phyloP scores from a whole-genome alignment of 192 early-diverging fungal genomes.

The Coemansia reversa region DNA sequence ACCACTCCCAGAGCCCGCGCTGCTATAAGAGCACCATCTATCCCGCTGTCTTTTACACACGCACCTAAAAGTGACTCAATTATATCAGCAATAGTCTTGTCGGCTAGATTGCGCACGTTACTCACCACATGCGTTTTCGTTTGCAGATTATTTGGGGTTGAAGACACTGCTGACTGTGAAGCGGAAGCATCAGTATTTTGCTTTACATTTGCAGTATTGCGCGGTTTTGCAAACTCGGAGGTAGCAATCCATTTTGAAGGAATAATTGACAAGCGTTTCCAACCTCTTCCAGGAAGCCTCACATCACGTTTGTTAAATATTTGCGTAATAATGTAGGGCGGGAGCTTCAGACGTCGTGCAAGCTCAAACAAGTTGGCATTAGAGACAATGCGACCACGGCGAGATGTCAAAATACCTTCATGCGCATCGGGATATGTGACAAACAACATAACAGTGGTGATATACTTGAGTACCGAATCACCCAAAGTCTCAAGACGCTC shows the following conservation, averaged over 20 bases:
- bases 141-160: not conserved
- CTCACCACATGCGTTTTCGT: not conserved
- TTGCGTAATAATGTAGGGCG: conserved; percentile 54
- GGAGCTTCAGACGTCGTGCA: conserved; percentile 58
- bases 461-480: conserved; percentile 84
- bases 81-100: conserved; percentile 84
- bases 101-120: conserved; percentile 57
- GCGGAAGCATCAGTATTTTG: not conserved
- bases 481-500: conserved; percentile 89
- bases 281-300: conserved; percentile 37
- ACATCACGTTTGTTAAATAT: conserved; percentile 33
- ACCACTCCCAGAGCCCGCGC: conserved; percentile 59
- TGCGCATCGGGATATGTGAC: conserved; percentile 68
- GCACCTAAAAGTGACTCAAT: conserved; percentile 85
- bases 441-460: conserved; percentile 71
- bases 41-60: conserved; percentile 60
- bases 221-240: not conserved
- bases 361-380: conserved; percentile 68
- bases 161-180: not conserved
- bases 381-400: conserved; percentile 70
- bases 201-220: not conserved
- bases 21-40: conserved; percentile 54
- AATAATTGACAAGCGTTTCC: conserved; percentile 26
- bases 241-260: conserved; percentile 25
- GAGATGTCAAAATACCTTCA: conserved; percentile 78